Evolutionary conservation across 768 basidiomycete genomes (phyloP).

Genomic region (Trametes elegans): DNA sequence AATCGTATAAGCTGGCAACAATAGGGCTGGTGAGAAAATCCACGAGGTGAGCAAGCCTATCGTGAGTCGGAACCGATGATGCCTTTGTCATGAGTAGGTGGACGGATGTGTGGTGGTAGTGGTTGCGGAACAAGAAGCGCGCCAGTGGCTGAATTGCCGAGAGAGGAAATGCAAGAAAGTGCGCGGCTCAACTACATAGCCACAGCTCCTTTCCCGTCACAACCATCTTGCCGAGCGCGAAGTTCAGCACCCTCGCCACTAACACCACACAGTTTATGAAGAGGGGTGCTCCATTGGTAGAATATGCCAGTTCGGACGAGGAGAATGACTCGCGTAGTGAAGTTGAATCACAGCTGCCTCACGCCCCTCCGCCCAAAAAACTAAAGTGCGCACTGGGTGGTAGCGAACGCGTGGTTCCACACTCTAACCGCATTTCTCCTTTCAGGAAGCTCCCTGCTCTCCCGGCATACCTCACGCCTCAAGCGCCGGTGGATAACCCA

Average conservation of each 20-base stretch:
- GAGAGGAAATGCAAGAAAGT: slow-evolving; percentile 10
- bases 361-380: slow-evolving; percentile 10
- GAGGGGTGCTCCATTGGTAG: slow-evolving; percentile 13
- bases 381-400: slow-evolving; percentile 2
- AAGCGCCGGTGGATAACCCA: slow-evolving; percentile 67
- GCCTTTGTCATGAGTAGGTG: no score
- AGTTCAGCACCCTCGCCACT: no score
- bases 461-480: slow-evolving; percentile 44
- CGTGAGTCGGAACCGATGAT: neutral
- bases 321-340: neutral
- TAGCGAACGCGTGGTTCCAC: no score
- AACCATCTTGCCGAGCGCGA: neutral
- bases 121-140: no score
- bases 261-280: no score
- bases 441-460: slow-evolving; percentile 60
- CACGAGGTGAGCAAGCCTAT: neutral
- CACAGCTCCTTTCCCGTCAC: neutral
- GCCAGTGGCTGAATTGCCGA: neutral
- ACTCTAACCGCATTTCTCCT: neutral
- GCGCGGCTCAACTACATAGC: neutral
- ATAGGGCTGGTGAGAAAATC: slow-evolving; percentile 1
- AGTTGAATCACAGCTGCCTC: neutral
- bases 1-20: neutral
- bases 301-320: slow-evolving; percentile 25
- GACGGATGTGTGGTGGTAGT: no score